Base-by-base conservation (phyloP, 257 asterid species). In the Solanum okadae region DNA sequence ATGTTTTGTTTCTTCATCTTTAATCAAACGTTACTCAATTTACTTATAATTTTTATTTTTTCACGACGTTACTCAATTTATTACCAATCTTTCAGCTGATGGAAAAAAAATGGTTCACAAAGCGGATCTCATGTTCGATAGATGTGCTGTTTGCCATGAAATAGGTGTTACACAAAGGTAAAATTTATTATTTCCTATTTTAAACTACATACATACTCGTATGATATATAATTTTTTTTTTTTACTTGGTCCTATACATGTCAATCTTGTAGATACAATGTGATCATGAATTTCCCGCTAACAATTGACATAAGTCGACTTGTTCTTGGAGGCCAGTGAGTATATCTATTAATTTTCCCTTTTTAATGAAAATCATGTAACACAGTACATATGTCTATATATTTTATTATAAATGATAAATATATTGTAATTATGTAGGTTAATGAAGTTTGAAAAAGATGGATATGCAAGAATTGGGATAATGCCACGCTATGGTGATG, bases 401-500 rank as follows among this genome's bases (percentile, higher is more conserved):
- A 6, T 13, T 14, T 82, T 10, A 27, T 46, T 82, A 73, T 15
- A 70, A 29, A 35, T 29, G 38, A 3, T 38, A 10, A 23, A 61
- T 38, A 35, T 37, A 38, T 38, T 77, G 84, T 38, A 15, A 22
- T 46, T 15, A 27, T 16, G 33, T 56, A 94, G 98, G 75, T 88
- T 95, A 34, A 90, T 95, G 40, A 94, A 88, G 86, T 93, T 91
- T 84, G 88, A 93, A 7, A 89, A 88, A n/a, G 86, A 90, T 61
- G 93, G 87, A 78, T 93, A 90, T 71, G 96, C 98, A 3, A 92
- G 95, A 90, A 94, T 96, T 3, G 96, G 98, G 34, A 78, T 96
- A 82, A 93, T 96, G 98, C 98, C 98, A 81, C 97, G 94, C 27
- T 96, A 92, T 84, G 98, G 98, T 52, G 93, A 93, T 84, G 90